Conservation (phyloP, 1,284 basidiomycete genomes). For the Trametes polyzona region DNA sequence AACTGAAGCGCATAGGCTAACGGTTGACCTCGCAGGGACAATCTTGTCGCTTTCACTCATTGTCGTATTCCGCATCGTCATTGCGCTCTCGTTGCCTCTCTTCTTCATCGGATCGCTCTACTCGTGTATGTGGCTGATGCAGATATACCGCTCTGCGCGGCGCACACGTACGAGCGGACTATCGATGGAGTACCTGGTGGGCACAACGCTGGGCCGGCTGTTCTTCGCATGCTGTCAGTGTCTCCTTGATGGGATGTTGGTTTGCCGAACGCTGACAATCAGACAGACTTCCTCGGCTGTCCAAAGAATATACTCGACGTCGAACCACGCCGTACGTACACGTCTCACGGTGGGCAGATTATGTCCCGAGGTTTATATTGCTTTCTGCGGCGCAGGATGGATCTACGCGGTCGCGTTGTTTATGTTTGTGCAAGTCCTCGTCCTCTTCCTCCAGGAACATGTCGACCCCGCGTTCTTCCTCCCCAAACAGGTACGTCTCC, state of each 20-base stretch:
- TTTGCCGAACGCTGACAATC: not conserved
- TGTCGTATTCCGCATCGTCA: constrained; percentile 72
- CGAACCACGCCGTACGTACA: constrained; percentile 36
- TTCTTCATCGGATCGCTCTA: constrained; percentile 67
- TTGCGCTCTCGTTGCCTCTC: constrained; percentile 73
- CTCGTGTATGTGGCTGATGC: constrained; percentile 81
- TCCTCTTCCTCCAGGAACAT: constrained; percentile 76
- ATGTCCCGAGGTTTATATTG: not conserved
- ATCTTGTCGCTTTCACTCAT: constrained; percentile 68
- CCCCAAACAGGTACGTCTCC: constrained; percentile 55
- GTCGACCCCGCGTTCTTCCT: constrained; percentile 87
- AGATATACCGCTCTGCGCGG: constrained; percentile 78
- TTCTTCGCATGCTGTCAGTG: constrained; percentile 77
- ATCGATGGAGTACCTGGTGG: constrained; percentile 73
- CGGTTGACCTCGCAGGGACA: constrained; percentile 57
- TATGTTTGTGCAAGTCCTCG: constrained; percentile 63
- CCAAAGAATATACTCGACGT: constrained; percentile 86
- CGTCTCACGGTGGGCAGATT: not conserved
- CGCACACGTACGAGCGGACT: constrained; percentile 75
- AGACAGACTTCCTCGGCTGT: constrained; percentile 77
- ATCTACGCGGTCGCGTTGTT: constrained; percentile 65
- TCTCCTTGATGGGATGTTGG: not conserved
- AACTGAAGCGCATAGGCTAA: no score
- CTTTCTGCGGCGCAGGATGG: constrained; percentile 53
- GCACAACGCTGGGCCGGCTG: constrained; percentile 73